Conservation (phyloP, 2,329 filamentous ascomycete species). For the Xylaria sp. region DNA sequence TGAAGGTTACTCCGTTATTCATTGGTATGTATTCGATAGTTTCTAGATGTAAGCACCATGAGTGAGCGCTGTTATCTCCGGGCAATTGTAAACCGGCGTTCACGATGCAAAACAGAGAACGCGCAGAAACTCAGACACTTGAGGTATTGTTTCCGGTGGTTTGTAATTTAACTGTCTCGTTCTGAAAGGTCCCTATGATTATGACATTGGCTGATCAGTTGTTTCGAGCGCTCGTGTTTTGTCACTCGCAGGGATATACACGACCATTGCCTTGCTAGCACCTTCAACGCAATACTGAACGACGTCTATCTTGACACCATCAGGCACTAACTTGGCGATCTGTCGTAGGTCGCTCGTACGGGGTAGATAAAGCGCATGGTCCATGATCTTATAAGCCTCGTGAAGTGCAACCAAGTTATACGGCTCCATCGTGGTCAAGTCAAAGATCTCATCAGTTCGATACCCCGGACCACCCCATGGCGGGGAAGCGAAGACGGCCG, state of each 20-base stretch:
- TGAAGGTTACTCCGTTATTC: too few relatives aligned
- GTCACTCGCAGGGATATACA: conserved; percentile 56
- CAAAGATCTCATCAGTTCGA: conserved; percentile 71
- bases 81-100: not conserved
- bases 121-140: too few relatives aligned
- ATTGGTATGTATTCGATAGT: too few relatives aligned
- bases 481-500: conserved; percentile 62
- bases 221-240: not conserved
- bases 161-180: not conserved
- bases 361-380: conserved; percentile 80
- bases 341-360: conserved; percentile 83
- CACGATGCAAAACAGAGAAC: too few relatives aligned
- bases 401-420: conserved; percentile 74
- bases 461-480: conserved; percentile 67
- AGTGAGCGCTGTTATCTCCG: not conserved
- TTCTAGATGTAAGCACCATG: too few relatives aligned
- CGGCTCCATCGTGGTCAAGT: conserved; percentile 85
- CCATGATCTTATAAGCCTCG: conserved; percentile 62
- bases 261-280: conserved; percentile 82
- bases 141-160: not conserved
- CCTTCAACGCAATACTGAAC: conserved; percentile 92
- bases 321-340: conserved; percentile 64
- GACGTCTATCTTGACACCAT: conserved; percentile 67
- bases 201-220: conserved; percentile 13
- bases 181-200: not conserved